Evolutionary conservation across 2,329 filamentous ascomycete species (phyloP).

Genomic region (Fusarium chlamydosporum): DNA sequence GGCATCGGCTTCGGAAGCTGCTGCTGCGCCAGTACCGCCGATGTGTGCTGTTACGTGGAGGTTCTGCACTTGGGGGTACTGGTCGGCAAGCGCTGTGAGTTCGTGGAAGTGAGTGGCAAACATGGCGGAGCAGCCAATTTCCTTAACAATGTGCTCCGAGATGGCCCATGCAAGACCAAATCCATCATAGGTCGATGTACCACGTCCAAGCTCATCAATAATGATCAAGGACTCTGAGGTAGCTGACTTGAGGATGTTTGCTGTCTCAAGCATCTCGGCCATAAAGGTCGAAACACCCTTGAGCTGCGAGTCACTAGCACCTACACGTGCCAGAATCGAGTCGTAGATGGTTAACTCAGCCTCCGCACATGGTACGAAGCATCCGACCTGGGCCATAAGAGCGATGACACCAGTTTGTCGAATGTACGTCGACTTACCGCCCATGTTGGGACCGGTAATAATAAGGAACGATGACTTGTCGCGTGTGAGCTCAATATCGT

Average conservation of each 20-base stretch:
- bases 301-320: conserved; percentile 94
- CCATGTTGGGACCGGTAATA: conserved; percentile 99
- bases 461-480: conserved; percentile 90
- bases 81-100: conserved; percentile 89
- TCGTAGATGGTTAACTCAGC: conserved; percentile 97
- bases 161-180: conserved; percentile 99
- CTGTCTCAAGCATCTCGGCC: conserved; percentile 99
- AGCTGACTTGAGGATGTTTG: conserved; percentile 97
- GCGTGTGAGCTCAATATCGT: conserved; percentile 87
- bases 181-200: conserved; percentile 97
- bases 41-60: conserved; percentile 98
- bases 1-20: conserved; percentile 54
- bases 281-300: conserved; percentile 99
- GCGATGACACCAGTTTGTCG: conserved; percentile 97
- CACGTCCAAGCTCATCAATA: conserved; percentile 96
- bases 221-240: conserved; percentile 97
- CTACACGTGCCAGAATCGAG: conserved; percentile 94
- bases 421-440: conserved; percentile 98
- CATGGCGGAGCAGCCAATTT: conserved; percentile 93
- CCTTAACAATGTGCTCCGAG: conserved; percentile 94
- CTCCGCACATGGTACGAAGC: conserved; percentile 91
- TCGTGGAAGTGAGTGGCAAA: conserved; percentile 99
- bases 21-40: conserved; percentile 62
- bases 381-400: conserved; percentile 96
- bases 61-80: conserved; percentile 89